phyloP scores from a whole-genome alignment of 768 basidiomycete genomes.

The Pleurotus cornucopiae region DNA sequence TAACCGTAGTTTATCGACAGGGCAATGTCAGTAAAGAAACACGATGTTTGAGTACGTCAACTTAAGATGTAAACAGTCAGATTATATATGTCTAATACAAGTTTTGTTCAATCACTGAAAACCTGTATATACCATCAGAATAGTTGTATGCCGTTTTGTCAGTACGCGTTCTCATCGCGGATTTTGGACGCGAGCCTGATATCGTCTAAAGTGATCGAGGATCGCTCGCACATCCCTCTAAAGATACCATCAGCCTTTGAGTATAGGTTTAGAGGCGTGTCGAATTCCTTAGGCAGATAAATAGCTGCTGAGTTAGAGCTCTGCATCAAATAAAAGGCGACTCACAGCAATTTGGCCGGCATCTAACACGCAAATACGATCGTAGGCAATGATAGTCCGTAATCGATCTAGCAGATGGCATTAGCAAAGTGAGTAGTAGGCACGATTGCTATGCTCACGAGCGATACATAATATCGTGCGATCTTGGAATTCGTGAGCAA shows the following conservation, averaged over 20 bases:
- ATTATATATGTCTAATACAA: too few species aligned
- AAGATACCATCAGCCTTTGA: constrained; percentile 61
- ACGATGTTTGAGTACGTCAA: too few species aligned
- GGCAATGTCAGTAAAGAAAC: too few species aligned
- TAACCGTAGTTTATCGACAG: too few species aligned
- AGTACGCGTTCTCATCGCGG: not conserved
- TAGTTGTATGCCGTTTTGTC: too few species aligned
- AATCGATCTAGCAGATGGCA: constrained; percentile 58
- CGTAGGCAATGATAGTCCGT: constrained; percentile 83
- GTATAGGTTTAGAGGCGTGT: constrained; percentile 70
- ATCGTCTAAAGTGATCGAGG: constrained; percentile 72
- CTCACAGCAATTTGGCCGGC: constrained; percentile 70
- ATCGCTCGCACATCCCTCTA: constrained; percentile 81
- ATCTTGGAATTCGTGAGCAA: constrained; percentile 77
- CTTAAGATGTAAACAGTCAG: too few species aligned
- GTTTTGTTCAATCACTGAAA: too few species aligned
- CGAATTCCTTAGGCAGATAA: constrained; percentile 57
- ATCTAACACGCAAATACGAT: constrained; percentile 85
- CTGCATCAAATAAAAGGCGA: constrained; percentile 10
- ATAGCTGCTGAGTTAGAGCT: constrained; percentile 1
- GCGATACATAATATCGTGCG: constrained; percentile 86
- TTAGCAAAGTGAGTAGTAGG: not conserved
- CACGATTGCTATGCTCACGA: constrained; percentile 40
- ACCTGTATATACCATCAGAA: too few species aligned
- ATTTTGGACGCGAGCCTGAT: constrained; percentile 41